A percentile compares a stretch with the other conserved stretches of the same genome.
These are phyloP conservation scores for Aquilaria yunnanensis DNA, from an alignment of 345 rosid species.

Conservation along the genomic window DNA sequence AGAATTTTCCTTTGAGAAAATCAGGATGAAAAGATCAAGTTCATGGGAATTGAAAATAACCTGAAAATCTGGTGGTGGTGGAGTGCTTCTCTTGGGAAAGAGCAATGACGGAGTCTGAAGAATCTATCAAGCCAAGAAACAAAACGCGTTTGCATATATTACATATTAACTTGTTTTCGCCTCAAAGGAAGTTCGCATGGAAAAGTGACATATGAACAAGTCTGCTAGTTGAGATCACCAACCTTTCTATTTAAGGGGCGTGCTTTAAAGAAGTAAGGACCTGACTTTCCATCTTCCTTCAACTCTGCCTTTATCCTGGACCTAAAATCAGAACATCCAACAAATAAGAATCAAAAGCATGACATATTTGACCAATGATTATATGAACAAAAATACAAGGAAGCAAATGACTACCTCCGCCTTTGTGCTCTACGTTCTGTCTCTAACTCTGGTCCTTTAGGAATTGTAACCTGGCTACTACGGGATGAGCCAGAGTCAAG, in stretches of 20 bases:
- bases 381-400: neutral
- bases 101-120: slow-evolving; percentile 18
- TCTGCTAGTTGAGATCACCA: slow-evolving; percentile 13
- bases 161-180: neutral
- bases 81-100: slow-evolving; percentile 23
- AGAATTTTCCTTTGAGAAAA: neutral
- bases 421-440: slow-evolving; percentile 51
- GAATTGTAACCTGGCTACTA: slow-evolving; percentile 34
- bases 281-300: slow-evolving; percentile 23
- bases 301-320: slow-evolving; percentile 24
- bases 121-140: slow-evolving; percentile 26
- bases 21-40: too few relatives aligned
- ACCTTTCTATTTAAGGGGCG: slow-evolving; percentile 46
- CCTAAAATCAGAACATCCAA: slow-evolving; percentile 29
- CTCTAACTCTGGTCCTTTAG: slow-evolving; percentile 50
- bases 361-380: neutral
- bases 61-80: slow-evolving; percentile 26
- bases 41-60: slow-evolving; percentile 13
- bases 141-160: neutral
- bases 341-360: neutral
- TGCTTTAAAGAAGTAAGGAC: slow-evolving; percentile 26
- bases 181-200: too few relatives aligned
- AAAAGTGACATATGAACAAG: slow-evolving; percentile 1
- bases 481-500: slow-evolving; percentile 13
- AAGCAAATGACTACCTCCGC: slow-evolving; percentile 25